Evolutionary conservation across 2,329 filamentous ascomycete genomes (phyloP), one percentile per base, ranked within the genome.

Genomic region (Colletotrichum sp.): DNA sequence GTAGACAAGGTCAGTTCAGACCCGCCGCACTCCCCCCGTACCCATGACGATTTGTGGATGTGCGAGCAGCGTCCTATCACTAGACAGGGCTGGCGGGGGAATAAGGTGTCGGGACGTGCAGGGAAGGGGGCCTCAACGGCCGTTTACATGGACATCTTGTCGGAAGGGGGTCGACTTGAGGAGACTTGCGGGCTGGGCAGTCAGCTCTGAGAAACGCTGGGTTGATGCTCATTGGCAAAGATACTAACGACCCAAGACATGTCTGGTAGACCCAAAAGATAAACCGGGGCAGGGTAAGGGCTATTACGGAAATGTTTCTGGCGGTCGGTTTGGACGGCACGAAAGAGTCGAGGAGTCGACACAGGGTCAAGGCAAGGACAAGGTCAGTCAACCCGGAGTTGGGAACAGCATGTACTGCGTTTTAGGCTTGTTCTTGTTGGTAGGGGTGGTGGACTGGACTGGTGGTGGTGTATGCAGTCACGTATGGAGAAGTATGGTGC

Each of bases 261-360:
- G 74, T 68, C 65, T 74, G 44, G 65, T 32, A 76, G 74, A 60
- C 70, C 74, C 74, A 74, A 55, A 68, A 73, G 74, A 76, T 76
- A 74, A 76, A 75, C 32, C 34, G 74, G 74, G 74, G 74, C 74
- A 69, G 64, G 39, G 44, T 16, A 30, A 73, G 34, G 64, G 64
- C 74, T 66, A 73, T 65, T 73, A 65, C 70, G 70, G 64, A 65
- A 75, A 60, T 59, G 70, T 55, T 68, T 68, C 57, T 75, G 68
- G 69, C 48, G 55, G 63, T 72, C 69, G 63, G 69, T 68, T 68
- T 68, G 59, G 26, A 75, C 73, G 70, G 73, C 73, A 72, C 62
- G 32, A 57, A 57, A 59, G 44, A 44, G 55, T 62, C 34, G 26
- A 57, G 68, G 24, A 44, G 55, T 62, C 55, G 18, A 63, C 15